Base-by-base conservation (phyloP, 495 filamentous ascomycete genomes). In the Apiosordaria backusii region DNA sequence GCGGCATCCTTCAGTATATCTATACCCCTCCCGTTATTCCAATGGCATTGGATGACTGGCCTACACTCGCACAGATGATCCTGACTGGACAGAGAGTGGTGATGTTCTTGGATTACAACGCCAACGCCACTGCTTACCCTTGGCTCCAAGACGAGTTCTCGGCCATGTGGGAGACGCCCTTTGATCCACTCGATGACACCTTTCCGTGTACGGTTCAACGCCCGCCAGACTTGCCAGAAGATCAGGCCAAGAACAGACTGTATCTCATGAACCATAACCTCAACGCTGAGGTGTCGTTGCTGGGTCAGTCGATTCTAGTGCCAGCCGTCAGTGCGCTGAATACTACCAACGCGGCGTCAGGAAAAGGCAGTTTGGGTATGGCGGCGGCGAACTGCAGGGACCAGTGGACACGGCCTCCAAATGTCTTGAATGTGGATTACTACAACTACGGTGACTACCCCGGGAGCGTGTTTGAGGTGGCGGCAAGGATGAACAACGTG, bases 181-280 rank as follows among this genome's bases (percentile, higher is more conserved):
- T 89, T 78, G 89, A 92, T 65, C 88, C 88, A 13, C 81, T 80
- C 24, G 80, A 86, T 63, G 70, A 80, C 1, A 82, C 74, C 1
- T 90, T 91, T 74, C 91, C 90, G 65, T 93, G 91, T 72, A 78
- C 72, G 1, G 84, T 90, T 24, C 82, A 92, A 65, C 85, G 91
- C 1, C 91, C 91, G 18, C 88, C 91, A 0, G 81, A 83, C 4
- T 74, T 93, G 63, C 70, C 70, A 26, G 67, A 74, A 5, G 72
- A 81, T 5, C 81, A 87, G 25, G 85, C 86, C 1, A 75, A 79
- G 65, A 80, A 83, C 4, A 81, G 89, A 59, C 82, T 97, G 81
- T 96, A 96, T 66, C 87, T 97, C 78, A 91, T 91, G 65, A 98
- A 98, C 70, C 94, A 98, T 75, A 97, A 97, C 73, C 79, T 97